Evolutionary conservation across 2,329 filamentous ascomycete genomes (phyloP).

Genomic region (Helotiales sp.): DNA sequence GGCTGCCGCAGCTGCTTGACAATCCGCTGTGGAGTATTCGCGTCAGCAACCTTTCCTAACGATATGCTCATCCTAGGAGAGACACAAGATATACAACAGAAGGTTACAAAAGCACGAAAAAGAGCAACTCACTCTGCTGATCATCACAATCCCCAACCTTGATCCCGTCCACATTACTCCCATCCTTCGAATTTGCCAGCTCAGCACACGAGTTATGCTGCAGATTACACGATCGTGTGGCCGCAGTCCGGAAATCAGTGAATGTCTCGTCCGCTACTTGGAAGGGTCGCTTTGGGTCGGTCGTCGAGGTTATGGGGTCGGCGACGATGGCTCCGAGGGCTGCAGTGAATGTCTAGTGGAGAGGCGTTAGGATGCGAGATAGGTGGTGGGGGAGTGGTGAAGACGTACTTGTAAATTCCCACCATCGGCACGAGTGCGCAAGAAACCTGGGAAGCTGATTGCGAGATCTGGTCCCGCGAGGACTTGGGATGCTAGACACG

Average conservation of each 20-base stretch:
- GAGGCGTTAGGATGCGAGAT: not conserved
- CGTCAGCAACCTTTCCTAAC: not conserved
- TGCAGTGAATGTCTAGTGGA: conserved; percentile 10
- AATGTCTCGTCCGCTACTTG: conserved; percentile 28
- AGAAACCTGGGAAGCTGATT: conserved; percentile 22
- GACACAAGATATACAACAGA: no score
- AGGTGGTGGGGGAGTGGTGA: not conserved
- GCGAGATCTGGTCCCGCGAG: conserved; percentile 14
- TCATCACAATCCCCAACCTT: conserved; percentile 30
- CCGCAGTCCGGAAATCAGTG: conserved; percentile 24
- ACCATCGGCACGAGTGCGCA: conserved; percentile 33
- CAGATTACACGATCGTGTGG: conserved; percentile 20
- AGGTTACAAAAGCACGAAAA: no score
- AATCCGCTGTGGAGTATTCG: not conserved
- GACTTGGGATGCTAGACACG: not conserved
- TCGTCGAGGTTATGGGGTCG: conserved; percentile 19
- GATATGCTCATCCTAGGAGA: no score
- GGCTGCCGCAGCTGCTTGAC: not conserved
- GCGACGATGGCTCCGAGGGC: conserved; percentile 16
- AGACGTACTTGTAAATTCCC: conserved; percentile 13
- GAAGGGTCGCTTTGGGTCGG: conserved; percentile 24
- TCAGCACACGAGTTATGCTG: conserved; percentile 29
- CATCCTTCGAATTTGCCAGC: conserved; percentile 22
- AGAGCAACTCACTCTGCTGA: conserved; percentile 24
- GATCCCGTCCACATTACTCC: conserved; percentile 19